Conservation (phyloP, 164 flowering plant species). For the Vitis rotundifolia region DNA sequence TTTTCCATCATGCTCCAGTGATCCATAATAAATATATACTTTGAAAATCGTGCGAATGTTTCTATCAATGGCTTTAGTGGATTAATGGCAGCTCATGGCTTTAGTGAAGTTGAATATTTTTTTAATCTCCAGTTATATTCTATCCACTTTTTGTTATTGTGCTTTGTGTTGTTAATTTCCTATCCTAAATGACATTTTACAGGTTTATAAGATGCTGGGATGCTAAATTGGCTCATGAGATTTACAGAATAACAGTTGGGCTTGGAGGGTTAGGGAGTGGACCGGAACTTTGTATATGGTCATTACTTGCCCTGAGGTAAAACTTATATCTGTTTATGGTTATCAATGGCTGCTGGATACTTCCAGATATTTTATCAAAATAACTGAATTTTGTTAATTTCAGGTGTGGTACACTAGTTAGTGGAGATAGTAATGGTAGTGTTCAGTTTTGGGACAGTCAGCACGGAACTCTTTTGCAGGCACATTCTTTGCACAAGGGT, state of each 20-base stretch:
- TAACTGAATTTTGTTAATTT: constrained; percentile 18
- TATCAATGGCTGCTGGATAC: no score
- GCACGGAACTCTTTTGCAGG: constrained; percentile 83
- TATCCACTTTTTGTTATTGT: background rate
- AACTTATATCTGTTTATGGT: background rate
- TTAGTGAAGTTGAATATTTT: background rate
- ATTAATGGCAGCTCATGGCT: no score
- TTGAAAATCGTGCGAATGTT: no score
- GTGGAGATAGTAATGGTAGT: constrained; percentile 90
- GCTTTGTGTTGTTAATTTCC: background rate
- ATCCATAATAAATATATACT: no score
- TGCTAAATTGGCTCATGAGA: constrained; percentile 57
- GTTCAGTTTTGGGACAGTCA: constrained; percentile 92
- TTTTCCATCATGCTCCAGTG: no score
- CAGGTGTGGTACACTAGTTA: constrained; percentile 87
- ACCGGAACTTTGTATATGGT: constrained; percentile 82
- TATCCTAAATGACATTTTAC: constrained; percentile 10
- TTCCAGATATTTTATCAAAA: background rate
- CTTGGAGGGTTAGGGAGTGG: constrained; percentile 72
- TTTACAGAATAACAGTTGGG: constrained; percentile 85
- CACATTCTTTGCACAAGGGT: constrained; percentile 81
- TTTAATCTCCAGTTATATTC: background rate
- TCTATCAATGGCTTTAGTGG: no score
- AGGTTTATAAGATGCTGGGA: constrained; percentile 96
- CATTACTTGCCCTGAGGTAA: constrained; percentile 84